These are phyloP conservation scores for Hypoxylon rickii DNA, from an alignment of 495 filamentous ascomycete genomes.

Conservation along the genomic window DNA sequence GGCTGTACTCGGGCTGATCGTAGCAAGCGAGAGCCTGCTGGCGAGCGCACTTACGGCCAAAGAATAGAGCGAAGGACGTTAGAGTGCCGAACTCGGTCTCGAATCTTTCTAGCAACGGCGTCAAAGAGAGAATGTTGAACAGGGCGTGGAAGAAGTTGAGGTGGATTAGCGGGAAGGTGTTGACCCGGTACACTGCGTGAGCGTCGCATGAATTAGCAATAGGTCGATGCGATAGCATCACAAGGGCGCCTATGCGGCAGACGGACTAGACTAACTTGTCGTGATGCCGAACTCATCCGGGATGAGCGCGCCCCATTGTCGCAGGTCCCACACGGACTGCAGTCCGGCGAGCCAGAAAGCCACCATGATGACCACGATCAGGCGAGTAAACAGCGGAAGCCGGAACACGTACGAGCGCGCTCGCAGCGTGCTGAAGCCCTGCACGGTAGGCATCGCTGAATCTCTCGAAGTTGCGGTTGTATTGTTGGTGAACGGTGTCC, in stretches of 20 bases:
- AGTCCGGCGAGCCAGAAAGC: slow-evolving; percentile 69
- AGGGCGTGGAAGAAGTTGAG: slow-evolving; percentile 75
- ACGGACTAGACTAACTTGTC: slow-evolving; percentile 65
- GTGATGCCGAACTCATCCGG: slow-evolving; percentile 72
- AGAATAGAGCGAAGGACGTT: slow-evolving; percentile 77
- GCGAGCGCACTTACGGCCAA: slow-evolving; percentile 72
- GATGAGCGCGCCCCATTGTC: slow-evolving; percentile 75
- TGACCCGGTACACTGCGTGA: slow-evolving; percentile 81
- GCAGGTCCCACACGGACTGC: slow-evolving; percentile 68
- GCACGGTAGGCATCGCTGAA: slow-evolving; percentile 47
- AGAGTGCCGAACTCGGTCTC: slow-evolving; percentile 94
- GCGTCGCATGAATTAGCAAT: slow-evolving; percentile 17
- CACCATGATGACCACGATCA: slow-evolving; percentile 69
- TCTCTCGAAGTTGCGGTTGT: slow-evolving; percentile 9
- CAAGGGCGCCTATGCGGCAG: not conserved
- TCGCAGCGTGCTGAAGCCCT: slow-evolving; percentile 49
- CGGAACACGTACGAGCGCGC: slow-evolving; percentile 72
- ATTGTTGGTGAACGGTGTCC: not conserved
- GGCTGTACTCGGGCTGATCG: not conserved
- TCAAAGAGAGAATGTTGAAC: slow-evolving; percentile 77
- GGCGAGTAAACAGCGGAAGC: slow-evolving; percentile 84
- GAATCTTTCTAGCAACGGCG: slow-evolving; percentile 86
- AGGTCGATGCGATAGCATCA: not conserved
- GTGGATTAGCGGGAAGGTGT: slow-evolving; percentile 92
- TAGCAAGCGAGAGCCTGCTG: not conserved